These are phyloP conservation scores for Cryptococcus floricola DNA, from an alignment of 1,284 basidiomycete species.

Conservation along the genomic window DNA sequence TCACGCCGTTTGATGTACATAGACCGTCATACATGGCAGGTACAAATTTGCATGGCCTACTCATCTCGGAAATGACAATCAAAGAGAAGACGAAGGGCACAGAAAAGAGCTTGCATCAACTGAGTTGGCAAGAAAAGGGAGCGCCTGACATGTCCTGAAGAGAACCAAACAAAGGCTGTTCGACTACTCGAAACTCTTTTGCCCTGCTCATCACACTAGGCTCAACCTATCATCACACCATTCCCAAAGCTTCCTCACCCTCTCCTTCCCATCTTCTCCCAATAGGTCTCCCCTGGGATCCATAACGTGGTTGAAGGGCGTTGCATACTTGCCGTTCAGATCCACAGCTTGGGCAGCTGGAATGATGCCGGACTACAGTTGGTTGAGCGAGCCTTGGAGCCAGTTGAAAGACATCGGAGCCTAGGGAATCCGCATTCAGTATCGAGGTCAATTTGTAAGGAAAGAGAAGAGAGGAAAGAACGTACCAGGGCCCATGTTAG, in stretches of 20 bases:
- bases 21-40: no score
- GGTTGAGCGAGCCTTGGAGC: slow-evolving; percentile 30
- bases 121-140: no score
- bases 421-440: neutral
- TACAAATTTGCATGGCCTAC: no score
- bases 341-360: slow-evolving; percentile 39
- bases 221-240: no score
- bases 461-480: neutral
- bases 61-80: no score
- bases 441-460: no score
- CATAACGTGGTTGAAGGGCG: slow-evolving; percentile 35
- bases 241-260: slow-evolving; percentile 35
- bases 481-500: slow-evolving; percentile 26
- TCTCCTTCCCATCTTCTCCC: slow-evolving; percentile 13
- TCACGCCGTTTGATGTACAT: no score
- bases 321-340: slow-evolving; percentile 39
- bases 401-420: slow-evolving; percentile 45
- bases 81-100: no score
- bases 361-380: slow-evolving; percentile 56
- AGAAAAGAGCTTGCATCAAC: no score
- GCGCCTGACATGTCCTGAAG: no score
- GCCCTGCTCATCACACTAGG: no score
- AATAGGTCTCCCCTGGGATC: slow-evolving; percentile 26
- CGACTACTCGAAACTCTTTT: slow-evolving; percentile 11
- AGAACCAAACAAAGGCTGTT: no score